Evolutionary conservation across 2,329 filamentous ascomycete genomes (phyloP), one percentile per base, ranked within the genome.

Genomic region (Zymoseptoria tritici): DNA sequence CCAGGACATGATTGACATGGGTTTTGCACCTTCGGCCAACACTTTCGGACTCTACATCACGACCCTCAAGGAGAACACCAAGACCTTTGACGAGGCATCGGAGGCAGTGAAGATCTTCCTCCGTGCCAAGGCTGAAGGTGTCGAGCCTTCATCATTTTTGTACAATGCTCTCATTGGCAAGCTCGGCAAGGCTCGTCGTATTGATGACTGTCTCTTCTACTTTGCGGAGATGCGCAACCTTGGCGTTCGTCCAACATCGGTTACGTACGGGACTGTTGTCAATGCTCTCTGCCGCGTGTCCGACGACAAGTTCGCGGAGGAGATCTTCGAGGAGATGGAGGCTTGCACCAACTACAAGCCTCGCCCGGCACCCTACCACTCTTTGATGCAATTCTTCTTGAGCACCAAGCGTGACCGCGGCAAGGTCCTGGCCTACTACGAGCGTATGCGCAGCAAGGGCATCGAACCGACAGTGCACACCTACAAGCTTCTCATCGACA

Each of bases 271-370:
- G 63, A 99, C 94, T 11, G 92, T 99, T 69, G 93, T 99, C 77
- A 99, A 99, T 69, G 94, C 94, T 22, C 84, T 99, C 13, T 97
- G 92, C 81, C 90, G 94, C 68, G 94, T 97, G 58, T 96, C 91
- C 67, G 94, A 99, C 68, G 93, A 97, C 78, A 95, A 93, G 72
- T 96, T 97, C 73, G 94, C 94, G 26, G 94, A 97, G 72, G 91
- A 97, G 76, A 85, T 97, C 68, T 99, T 99, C 72, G 91, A 97
- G 72, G 94, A 99, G 79, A 99, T 99, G 94, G 94, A 99, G 79
- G 85, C 88, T 53, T 96, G 96, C 88, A 88, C 91, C 59, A 99
- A 99, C 80, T 99, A 99, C 84, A 97, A 97, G 81, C 91, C 94
- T 49, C 88, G 94, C 9, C 92, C 94, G 24, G 94, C 94, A 22